Conservation (phyloP, 2,329 filamentous ascomycete genomes). For the Alternaria gaisen region DNA sequence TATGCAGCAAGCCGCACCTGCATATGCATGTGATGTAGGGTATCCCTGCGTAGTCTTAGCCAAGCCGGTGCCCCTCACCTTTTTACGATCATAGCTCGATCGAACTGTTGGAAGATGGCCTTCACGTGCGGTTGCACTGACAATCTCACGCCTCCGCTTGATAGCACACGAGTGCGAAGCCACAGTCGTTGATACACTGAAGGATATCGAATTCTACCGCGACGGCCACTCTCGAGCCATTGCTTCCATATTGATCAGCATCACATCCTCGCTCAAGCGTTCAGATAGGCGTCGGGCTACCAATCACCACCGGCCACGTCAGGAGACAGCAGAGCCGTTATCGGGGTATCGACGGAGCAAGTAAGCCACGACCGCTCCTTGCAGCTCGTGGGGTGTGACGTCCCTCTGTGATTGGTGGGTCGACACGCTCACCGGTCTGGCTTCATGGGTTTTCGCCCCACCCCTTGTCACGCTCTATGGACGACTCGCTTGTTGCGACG, state of each 20-base stretch:
- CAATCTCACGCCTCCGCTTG: slow-evolving; percentile 14
- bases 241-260: slow-evolving; percentile 22
- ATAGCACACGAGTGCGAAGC: slow-evolving; percentile 6
- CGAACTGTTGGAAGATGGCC: slow-evolving; percentile 27
- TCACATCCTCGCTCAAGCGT: slow-evolving; percentile 35
- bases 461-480: slow-evolving; percentile 34
- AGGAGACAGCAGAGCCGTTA: slow-evolving; percentile 48
- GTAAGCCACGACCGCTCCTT: slow-evolving; percentile 50
- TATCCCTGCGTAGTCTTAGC: slow-evolving; percentile 36
- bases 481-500: slow-evolving; percentile 39
- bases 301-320: slow-evolving; percentile 52
- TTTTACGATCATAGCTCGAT: slow-evolving; percentile 33
- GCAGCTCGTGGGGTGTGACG: slow-evolving; percentile 38
- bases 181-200: background rate
- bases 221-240: slow-evolving; percentile 8
- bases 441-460: slow-evolving; percentile 29
- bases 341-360: slow-evolving; percentile 43
- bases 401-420: slow-evolving; percentile 36
- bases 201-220: slow-evolving; percentile 4
- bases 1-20: slow-evolving; percentile 49
- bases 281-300: slow-evolving; percentile 37
- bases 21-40: slow-evolving; percentile 51
- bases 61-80: slow-evolving; percentile 29
- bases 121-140: slow-evolving; percentile 35
- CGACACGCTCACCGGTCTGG: slow-evolving; percentile 38